These are phyloP conservation scores for Picochlorum sp. DNA, from an alignment of 139 green algal genomes.

Conservation along the genomic window DNA sequence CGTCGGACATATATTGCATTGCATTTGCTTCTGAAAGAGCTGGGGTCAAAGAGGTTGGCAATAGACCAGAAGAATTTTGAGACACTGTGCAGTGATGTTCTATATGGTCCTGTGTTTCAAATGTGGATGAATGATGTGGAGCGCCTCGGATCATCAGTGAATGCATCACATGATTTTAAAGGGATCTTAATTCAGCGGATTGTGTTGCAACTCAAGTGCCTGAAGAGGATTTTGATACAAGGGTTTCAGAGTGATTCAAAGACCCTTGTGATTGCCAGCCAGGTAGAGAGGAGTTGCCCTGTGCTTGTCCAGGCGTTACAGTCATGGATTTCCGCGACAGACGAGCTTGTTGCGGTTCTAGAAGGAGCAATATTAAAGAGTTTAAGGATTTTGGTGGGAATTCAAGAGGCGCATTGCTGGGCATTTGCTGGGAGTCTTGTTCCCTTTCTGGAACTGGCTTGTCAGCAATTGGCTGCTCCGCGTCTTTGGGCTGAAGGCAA, in stretches of 20 bases:
- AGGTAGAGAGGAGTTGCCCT: neutral
- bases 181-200: conserved; percentile 66
- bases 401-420: conserved; percentile 76
- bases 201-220: conserved; percentile 76
- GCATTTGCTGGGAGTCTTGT: conserved; percentile 44
- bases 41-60: conserved; percentile 78
- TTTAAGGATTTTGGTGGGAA: conserved; percentile 56
- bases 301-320: neutral
- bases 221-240: conserved; percentile 75
- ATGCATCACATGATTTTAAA: neutral
- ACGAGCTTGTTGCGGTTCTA: conserved; percentile 51
- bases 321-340: conserved; percentile 1
- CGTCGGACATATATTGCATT: conserved; percentile 73
- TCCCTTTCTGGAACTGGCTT: conserved; percentile 30
- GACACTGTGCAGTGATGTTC: conserved; percentile 47
- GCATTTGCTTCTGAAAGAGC: conserved; percentile 93
- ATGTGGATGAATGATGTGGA: conserved; percentile 56
- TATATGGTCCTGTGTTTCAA: conserved; percentile 65
- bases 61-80: conserved; percentile 80
- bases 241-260: conserved; percentile 64
- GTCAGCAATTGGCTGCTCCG: neutral
- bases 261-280: conserved; percentile 31
- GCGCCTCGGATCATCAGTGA: conserved; percentile 37
- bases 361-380: conserved; percentile 71
- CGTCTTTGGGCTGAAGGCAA: neutral